Conservation (phyloP, 1,139 yeast species). For the Taphrina betulina region DNA sequence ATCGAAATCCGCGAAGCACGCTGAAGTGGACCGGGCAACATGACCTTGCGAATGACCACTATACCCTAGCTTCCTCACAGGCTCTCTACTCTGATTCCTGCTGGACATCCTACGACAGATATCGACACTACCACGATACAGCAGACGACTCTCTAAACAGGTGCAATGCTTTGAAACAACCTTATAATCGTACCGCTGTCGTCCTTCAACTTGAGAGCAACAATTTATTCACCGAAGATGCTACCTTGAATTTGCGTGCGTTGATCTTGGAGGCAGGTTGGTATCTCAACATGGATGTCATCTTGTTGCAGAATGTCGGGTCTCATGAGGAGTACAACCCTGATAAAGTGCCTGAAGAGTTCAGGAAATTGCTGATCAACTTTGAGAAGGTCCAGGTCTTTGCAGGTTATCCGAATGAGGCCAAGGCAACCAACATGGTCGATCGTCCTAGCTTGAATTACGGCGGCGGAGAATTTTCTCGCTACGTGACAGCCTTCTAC, state of each 20-base stretch:
- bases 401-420: conserved; percentile 5
- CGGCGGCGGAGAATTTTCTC: not conserved
- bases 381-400: conserved; percentile 9
- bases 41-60: not conserved
- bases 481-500: conserved; percentile 9
- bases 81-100: not conserved
- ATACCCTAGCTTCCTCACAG: not conserved
- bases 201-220: conserved; percentile 20
- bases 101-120: conserved; percentile 2
- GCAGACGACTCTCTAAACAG: not conserved
- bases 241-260: conserved; percentile 7
- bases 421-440: conserved; percentile 12
- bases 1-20: not conserved
- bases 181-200: conserved; percentile 11
- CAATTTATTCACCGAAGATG: conserved; percentile 16
- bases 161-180: conserved; percentile 9
- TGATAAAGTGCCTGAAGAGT: conserved; percentile 6
- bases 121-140: not conserved
- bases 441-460: conserved; percentile 7
- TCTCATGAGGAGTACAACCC: conserved; percentile 5
- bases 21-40: not conserved
- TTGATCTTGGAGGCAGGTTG: conserved; percentile 17
- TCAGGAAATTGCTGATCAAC: conserved; percentile 4
- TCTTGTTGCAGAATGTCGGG: conserved; percentile 7
- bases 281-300: conserved; percentile 10